Conservation (phyloP, 1,139 yeast species). For the Lodderomyces pseudojiufengensis region DNA sequence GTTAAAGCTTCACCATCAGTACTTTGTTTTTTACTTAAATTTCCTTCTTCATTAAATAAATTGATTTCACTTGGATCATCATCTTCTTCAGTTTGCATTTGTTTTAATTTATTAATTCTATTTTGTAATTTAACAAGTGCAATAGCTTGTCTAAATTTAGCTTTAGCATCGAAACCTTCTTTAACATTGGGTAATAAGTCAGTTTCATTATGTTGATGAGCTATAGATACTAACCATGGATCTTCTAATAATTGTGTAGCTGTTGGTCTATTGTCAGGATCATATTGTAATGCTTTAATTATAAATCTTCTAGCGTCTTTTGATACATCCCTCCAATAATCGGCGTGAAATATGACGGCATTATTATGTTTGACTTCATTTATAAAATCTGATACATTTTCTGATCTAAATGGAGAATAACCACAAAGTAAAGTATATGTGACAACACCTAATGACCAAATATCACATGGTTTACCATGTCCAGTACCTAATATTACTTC, state of each 20-base stretch:
- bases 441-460: conserved; percentile 91
- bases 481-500: conserved; percentile 76
- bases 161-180: conserved; percentile 79
- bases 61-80: conserved; percentile 52
- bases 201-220: conserved; percentile 44
- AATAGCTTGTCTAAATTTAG: conserved; percentile 81
- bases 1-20: conserved; percentile 13
- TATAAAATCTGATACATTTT: conserved; percentile 74
- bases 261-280: conserved; percentile 66
- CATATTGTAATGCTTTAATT: conserved; percentile 56
- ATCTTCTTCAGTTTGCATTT: conserved; percentile 48
- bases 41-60: conserved; percentile 34
- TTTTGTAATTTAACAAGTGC: conserved; percentile 76
- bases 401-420: conserved; percentile 87
- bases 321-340: conserved; percentile 81
- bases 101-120: conserved; percentile 64
- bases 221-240: conserved; percentile 62
- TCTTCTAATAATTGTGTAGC: conserved; percentile 60
- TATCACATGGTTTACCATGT: conserved; percentile 89
- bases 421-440: conserved; percentile 90
- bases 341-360: conserved; percentile 80
- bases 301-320: conserved; percentile 74
- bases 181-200: conserved; percentile 67
- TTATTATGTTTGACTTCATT: conserved; percentile 66
- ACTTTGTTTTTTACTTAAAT: conserved; percentile 7